Percentiles rank a stretch among this genome's conserved stretches.
Evolutionary conservation across 2,329 filamentous ascomycete genomes (phyloP).

Genomic region (Neonectria magnoliae): DNA sequence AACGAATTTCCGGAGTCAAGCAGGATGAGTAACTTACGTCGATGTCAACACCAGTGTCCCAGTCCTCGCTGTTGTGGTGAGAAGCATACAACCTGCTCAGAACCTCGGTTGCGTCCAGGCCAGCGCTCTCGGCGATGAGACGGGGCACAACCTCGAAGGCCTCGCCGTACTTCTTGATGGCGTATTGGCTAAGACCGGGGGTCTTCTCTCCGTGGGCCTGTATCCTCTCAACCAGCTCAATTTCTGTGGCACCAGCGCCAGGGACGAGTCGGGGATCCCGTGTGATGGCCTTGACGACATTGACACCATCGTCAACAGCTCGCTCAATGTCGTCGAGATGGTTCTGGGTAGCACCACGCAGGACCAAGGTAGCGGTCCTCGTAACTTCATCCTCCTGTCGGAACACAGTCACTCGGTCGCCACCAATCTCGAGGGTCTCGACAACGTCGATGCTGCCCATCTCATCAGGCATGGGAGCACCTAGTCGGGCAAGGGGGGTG

Average conservation of each 20-base stretch:
- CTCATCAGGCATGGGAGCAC: constrained; percentile 99
- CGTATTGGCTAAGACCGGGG: constrained; percentile 91
- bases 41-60: constrained; percentile 93
- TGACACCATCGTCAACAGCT: constrained; percentile 97
- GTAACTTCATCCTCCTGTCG: constrained; percentile 94
- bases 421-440: constrained; percentile 96
- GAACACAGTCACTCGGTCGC: constrained; percentile 98
- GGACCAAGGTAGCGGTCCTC: constrained; percentile 90
- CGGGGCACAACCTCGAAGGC: constrained; percentile 97
- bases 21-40: constrained; percentile 64
- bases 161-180: constrained; percentile 96
- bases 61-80: constrained; percentile 87
- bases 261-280: constrained; percentile 91
- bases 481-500: constrained; percentile 93
- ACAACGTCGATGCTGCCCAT: constrained; percentile 96
- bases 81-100: constrained; percentile 92
- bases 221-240: constrained; percentile 92
- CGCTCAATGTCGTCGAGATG: constrained; percentile 97
- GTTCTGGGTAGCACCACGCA: constrained; percentile 96
- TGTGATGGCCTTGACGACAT: constrained; percentile 98
- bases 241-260: constrained; percentile 92
- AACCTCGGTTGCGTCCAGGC: constrained; percentile 96
- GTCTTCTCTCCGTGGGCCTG: constrained; percentile 92
- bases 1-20: constrained; percentile 32
- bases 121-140: constrained; percentile 92